phyloP scores from a whole-genome alignment of 139 green algal species.

The Yamagishiella unicocca region DNA sequence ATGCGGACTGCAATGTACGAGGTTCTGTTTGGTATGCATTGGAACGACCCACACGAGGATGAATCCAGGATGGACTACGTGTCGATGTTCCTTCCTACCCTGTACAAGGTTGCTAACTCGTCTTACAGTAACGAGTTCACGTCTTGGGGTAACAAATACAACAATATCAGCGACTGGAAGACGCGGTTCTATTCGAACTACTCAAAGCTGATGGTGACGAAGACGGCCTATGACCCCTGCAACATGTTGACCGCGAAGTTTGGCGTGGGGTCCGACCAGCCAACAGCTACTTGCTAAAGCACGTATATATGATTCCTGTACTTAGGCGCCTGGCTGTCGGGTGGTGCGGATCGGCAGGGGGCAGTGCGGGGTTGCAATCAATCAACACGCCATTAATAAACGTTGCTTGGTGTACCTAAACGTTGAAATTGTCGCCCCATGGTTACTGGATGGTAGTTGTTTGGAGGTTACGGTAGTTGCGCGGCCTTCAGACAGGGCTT shows the following conservation, averaged over 20 bases:
- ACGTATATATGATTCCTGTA: too few species aligned
- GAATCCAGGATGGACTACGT: not conserved
- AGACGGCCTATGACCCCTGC: slow-evolving; percentile 44
- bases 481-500: too few species aligned
- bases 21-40: not conserved
- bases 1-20: slow-evolving; percentile 27
- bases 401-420: too few species aligned
- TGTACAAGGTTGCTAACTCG: not conserved
- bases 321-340: too few species aligned
- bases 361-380: too few species aligned
- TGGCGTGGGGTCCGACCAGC: slow-evolving; percentile 3
- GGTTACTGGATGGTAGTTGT: too few species aligned
- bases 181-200: slow-evolving; percentile 33
- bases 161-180: slow-evolving; percentile 7
- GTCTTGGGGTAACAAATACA: not conserved
- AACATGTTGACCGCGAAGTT: slow-evolving; percentile 30
- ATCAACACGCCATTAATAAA: too few species aligned
- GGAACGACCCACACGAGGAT: slow-evolving; percentile 9
- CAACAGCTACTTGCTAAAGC: not conserved
- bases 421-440: too few species aligned
- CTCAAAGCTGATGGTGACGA: not conserved
- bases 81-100: not conserved
- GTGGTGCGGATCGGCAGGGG: too few species aligned
- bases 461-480: too few species aligned
- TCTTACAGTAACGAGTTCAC: slow-evolving; percentile 36